Base-by-base conservation (phyloP, 176 grass and related monocot species). In the Dactylis glomerata region DNA sequence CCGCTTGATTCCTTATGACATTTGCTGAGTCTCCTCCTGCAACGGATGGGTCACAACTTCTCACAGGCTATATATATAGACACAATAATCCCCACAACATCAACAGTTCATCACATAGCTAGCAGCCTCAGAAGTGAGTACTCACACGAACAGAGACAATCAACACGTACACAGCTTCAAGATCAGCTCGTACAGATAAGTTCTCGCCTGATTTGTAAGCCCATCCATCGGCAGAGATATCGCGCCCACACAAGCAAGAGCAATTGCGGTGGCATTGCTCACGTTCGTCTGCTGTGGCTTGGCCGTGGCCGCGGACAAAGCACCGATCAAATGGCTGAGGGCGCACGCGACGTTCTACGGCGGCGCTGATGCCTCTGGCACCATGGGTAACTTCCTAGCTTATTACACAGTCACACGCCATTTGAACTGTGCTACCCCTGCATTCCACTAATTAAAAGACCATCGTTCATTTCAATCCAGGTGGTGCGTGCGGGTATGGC, bases 41-140 rank as follows among this genome's bases (percentile, higher is more conserved):
- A 10, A 14, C 23, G 34, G 37, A 66, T 22, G 15, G 8, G 52
- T 55, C 33, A 5, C 30, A 65, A 23, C 15, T 34, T 30, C 26
- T 5, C 19, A 36, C 61, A 34, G 16, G 37, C 64, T 86, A 73
- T 86, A 86, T 86, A 81, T 28, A 81, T 4, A 15, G 30, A 20
- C 54, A 2, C 7, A 26, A 26, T 27, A 33, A 58, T 58, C 55
- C 8, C 57, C 12, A 45, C 11, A 57, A 0, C 0, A 30, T n/a
- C n/a, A n/a, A n/a, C n/a, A n/a, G n/a, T n/a, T 77, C 24, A 74
- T 49, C 44, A 49, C 26, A 46, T 9, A 75, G 23, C 41, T 73
- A 72, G 13, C n/a, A 57, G 22, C 33, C 37, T 10, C 8, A 4
- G 22, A 37, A 24, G 10, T 33, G 77, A 22, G 54, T 32, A n/a